Evolutionary conservation across 2,329 filamentous ascomycete species (phyloP), one percentile per base, ranked within the genome.

Genomic region (Pseudopyricularia javanii): DNA sequence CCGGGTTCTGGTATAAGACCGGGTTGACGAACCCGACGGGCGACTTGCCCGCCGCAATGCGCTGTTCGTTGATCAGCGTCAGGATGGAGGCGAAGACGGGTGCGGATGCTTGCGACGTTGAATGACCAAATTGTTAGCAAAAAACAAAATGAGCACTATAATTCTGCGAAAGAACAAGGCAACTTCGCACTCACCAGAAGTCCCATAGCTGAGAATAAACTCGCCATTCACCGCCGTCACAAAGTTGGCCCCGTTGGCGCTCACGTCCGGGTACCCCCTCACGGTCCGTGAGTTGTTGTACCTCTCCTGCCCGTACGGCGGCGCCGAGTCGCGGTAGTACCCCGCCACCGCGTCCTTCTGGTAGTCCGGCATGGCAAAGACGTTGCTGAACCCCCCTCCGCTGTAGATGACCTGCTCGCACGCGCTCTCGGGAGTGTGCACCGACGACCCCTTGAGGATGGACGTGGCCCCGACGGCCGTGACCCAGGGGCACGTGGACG

Each of bases 391-490:
- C 4, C 74, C 74, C 14, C 73, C 71, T 1, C 72, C 68, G 17
- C 66, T 69, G 50, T 69, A 70, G 63, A 74, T 73, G 59, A 71
- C 64, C 0, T 66, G 69, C 57, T 74, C 68, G 55, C 72, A 73
- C 11, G 73, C 73, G 47, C 67, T 64, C 57, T 49, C 73, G 1
- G 70, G 64, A 11, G 61, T 61, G 20, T 62, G 62, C 63, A 58
- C 56, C 2, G 68, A 67, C 7, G 66, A 67, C n/a, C 65, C 66
- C 48, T 65, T 64, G 37, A 62, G 62, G 52, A 72, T 64, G 60
- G 73, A 66, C 0, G 76, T 79, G 9, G 74, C 76, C 22, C 76
- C 76, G 1, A 79, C 74, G 3, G 72, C 68, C 0, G 74, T 77
- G 20, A 79, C 62, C 58, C 72, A 78, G 22, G 64, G 75, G 58